These are phyloP conservation scores for Epichloe amarillans DNA, from an alignment of 2,329 filamentous ascomycete species.

Conservation along the genomic window DNA sequence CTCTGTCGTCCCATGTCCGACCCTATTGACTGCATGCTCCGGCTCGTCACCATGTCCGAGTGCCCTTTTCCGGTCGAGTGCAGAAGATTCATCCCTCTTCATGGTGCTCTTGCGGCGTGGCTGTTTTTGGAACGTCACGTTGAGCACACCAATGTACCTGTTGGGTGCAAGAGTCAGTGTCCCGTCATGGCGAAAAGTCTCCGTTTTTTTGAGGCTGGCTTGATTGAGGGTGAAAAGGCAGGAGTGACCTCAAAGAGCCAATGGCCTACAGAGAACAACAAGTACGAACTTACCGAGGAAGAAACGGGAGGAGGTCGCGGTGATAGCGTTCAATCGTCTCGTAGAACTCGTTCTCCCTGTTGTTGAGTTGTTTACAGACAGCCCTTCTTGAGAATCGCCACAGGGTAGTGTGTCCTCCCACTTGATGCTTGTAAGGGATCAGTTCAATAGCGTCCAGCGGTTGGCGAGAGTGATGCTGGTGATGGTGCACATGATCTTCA, in stretches of 20 bases:
- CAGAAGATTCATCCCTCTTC: conserved; percentile 33
- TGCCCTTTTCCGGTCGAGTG: conserved; percentile 23
- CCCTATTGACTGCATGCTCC: conserved; percentile 1
- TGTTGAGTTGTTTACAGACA: conserved; percentile 97
- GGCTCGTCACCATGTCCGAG: conserved; percentile 13
- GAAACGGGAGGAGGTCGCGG: conserved; percentile 75
- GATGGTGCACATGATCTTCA: conserved; percentile 37
- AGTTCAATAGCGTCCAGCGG: conserved; percentile 87
- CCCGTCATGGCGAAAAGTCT: too few relatives aligned
- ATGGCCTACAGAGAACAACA: background rate
- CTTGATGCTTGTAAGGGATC: conserved; percentile 94
- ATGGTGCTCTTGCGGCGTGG: conserved; percentile 49
- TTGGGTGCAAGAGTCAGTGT: conserved; percentile 4
- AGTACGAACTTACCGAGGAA: conserved; percentile 55
- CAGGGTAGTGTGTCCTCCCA: conserved; percentile 89
- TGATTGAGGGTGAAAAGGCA: background rate
- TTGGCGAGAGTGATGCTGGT: conserved; percentile 36
- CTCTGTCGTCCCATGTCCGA: background rate
- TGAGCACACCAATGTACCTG: conserved; percentile 93
- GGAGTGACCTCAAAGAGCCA: background rate
- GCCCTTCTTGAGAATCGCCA: conserved; percentile 92
- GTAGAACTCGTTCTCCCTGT: conserved; percentile 96
- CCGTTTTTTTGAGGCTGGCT: background rate
- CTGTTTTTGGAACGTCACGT: conserved; percentile 86
- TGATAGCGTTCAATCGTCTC: conserved; percentile 88